phyloP scores from a whole-genome alignment of 2,329 filamentous ascomycete genomes.

The Talaromyces sp. region DNA sequence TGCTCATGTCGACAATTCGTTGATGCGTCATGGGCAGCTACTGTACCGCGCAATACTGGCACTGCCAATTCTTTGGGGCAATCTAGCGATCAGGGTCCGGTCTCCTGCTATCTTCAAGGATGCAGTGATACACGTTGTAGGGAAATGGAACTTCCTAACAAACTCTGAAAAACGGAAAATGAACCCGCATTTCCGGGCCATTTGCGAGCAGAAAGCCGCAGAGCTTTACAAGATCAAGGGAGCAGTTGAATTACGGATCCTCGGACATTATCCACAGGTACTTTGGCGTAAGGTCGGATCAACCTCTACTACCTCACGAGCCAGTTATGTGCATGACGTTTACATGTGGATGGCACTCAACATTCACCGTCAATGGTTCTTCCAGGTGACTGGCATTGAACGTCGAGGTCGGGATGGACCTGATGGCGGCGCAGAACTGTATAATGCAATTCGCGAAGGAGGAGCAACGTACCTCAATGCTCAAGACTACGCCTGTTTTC shows the following conservation, averaged over 20 bases:
- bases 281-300: slow-evolving; percentile 30
- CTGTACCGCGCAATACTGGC: slow-evolving; percentile 46
- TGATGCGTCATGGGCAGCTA: slow-evolving; percentile 47
- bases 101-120: slow-evolving; percentile 41
- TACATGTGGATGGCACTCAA: slow-evolving; percentile 51
- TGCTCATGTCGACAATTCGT: slow-evolving; percentile 46
- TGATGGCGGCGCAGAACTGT: slow-evolving; percentile 50
- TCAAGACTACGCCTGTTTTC: slow-evolving; percentile 25
- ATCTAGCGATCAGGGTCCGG: slow-evolving; percentile 45
- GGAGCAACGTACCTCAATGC: slow-evolving; percentile 45
- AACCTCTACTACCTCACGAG: slow-evolving; percentile 35
- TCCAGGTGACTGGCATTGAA: slow-evolving; percentile 36
- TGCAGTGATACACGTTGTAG: slow-evolving; percentile 31
- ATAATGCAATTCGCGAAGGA: slow-evolving; percentile 38
- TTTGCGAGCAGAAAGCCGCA: slow-evolving; percentile 26
- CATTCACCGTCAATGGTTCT: slow-evolving; percentile 49
- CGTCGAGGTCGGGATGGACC: slow-evolving; percentile 35
- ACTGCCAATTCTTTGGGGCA: slow-evolving; percentile 46
- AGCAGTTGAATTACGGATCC: slow-evolving; percentile 28
- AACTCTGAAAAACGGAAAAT: slow-evolving; percentile 22
- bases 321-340: slow-evolving; percentile 48
- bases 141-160: slow-evolving; percentile 28
- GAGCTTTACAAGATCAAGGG: slow-evolving; percentile 27
- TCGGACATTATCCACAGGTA: slow-evolving; percentile 38
- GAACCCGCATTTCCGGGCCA: slow-evolving; percentile 20